Base-by-base conservation (phyloP, 1,139 yeast species). In the Blastobotrys arbuscula region DNA sequence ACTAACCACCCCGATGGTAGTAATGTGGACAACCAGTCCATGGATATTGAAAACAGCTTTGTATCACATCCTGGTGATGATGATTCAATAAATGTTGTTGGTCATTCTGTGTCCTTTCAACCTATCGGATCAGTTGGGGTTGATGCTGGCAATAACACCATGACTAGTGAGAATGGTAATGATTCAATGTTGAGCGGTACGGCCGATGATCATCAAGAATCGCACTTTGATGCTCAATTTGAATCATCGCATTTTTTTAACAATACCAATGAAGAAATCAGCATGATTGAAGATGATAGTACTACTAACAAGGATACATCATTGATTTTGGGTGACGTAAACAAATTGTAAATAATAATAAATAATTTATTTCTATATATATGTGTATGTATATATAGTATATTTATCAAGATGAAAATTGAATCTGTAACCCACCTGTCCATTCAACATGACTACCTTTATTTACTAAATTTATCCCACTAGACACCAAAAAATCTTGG, bases 401-500 rank as follows among this genome's bases (percentile, higher is more conserved):
- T 28, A 24, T 7, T 13, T 15, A 23, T 33, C 15, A 61, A 9
- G 66, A 61, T 2, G 67, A 61, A 48, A 58, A 70, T 47, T 70
- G 74, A 13, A 70, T 48, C 51, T 69, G 70, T 2, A 71, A 44
- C 3, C 75, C 75, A 42, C 68, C 57, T 7, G 65, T 55, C 5
- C 66, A 51, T 24, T 58, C 61, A 3, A 73, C 69, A 12, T 55
- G 60, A 5, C 53, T 50, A 5, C 62, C 64, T 7, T 58, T 60
- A 37, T 64, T 61, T 48, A 68, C 64, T 9, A 82, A 55, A 47
- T 76, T 79, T 2, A 82, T 74, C 0, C 97, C 97, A 1, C 92
- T 77, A 47, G 89, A 81, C 4, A 90, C 73, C 47, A 92, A 65
- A 59, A 92, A 84, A 45, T 88, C 95, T 59, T 84, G 81, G 59